Evolutionary conservation across 2,329 filamentous ascomycete species (phyloP).

Genomic region (Neonectria punicea): DNA sequence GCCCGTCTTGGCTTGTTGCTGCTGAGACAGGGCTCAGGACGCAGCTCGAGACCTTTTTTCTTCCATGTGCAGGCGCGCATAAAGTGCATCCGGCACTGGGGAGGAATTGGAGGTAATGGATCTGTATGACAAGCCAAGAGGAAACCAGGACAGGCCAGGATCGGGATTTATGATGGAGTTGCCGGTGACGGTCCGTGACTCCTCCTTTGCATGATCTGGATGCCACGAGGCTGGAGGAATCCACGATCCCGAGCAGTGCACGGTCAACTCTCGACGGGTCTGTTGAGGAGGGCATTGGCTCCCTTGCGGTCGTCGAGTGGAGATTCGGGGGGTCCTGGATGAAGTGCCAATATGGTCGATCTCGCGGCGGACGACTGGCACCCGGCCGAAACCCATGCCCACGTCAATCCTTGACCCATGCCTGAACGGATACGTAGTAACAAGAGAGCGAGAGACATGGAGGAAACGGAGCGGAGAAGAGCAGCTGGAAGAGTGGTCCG

Average conservation of each 20-base stretch:
- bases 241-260: conserved; percentile 11
- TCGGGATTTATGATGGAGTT: conserved; percentile 20
- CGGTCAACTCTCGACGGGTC: conserved; percentile 2
- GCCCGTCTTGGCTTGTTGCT: conserved; percentile 31
- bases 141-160: conserved; percentile 16
- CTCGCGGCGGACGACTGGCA: conserved; percentile 13
- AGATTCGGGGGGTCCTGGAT: conserved; percentile 12
- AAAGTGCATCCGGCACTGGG: conserved; percentile 5
- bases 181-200: conserved; percentile 12
- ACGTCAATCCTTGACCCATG: conserved; percentile 11
- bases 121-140: conserved; percentile 7
- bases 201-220: conserved; percentile 10
- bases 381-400: conserved; percentile 27
- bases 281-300: conserved; percentile 3
- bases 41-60: conserved; percentile 14
- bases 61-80: conserved; percentile 4
- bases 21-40: conserved; percentile 35
- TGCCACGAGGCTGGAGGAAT: conserved; percentile 23
- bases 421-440: not conserved
- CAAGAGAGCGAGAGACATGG: not conserved
- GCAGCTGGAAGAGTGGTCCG: not conserved
- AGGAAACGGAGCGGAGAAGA: not conserved
- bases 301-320: not conserved
- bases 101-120: conserved; percentile 4
- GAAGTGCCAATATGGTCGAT: conserved; percentile 14